A percentile compares a stretch with the other conserved stretches of the same genome.
These are phyloP conservation scores for Avicennia marina DNA, from an alignment of 257 asterid genomes.

Conservation along the genomic window DNA sequence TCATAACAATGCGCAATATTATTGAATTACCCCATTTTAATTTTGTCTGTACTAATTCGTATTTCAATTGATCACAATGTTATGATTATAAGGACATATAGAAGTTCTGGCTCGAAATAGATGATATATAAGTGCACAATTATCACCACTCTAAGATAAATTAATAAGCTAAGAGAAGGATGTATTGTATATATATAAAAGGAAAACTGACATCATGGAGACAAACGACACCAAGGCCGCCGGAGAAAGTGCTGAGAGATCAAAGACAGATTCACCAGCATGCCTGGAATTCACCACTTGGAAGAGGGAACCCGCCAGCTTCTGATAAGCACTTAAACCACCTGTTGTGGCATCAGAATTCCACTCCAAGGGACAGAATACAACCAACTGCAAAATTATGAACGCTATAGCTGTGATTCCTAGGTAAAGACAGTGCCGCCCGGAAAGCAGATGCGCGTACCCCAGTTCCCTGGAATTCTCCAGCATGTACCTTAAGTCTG, in stretches of 20 bases:
- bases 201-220: conserved; percentile 43
- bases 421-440: conserved; percentile 14
- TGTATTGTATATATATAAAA: too few relatives aligned
- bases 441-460: conserved; percentile 30
- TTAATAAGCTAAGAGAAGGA: neutral
- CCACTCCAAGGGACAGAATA: conserved; percentile 44
- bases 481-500: conserved; percentile 25
- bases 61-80: too few relatives aligned
- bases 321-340: conserved; percentile 33
- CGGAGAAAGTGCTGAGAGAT: conserved; percentile 32
- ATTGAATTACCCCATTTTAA: too few relatives aligned
- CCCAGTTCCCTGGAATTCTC: conserved; percentile 25
- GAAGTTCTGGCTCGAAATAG: too few relatives aligned
- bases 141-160: neutral
- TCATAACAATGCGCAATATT: too few relatives aligned
- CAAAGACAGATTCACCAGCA: conserved; percentile 42
- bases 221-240: conserved; percentile 37
- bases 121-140: too few relatives aligned
- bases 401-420: conserved; percentile 32
- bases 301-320: conserved; percentile 42
- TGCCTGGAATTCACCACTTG: conserved; percentile 53
- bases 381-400: conserved; percentile 23
- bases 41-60: too few relatives aligned
- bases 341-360: conserved; percentile 6
- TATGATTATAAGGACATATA: too few relatives aligned